These are phyloP conservation scores for Chiua sp. DNA, from an alignment of 1,284 basidiomycete genomes.

Conservation along the genomic window DNA sequence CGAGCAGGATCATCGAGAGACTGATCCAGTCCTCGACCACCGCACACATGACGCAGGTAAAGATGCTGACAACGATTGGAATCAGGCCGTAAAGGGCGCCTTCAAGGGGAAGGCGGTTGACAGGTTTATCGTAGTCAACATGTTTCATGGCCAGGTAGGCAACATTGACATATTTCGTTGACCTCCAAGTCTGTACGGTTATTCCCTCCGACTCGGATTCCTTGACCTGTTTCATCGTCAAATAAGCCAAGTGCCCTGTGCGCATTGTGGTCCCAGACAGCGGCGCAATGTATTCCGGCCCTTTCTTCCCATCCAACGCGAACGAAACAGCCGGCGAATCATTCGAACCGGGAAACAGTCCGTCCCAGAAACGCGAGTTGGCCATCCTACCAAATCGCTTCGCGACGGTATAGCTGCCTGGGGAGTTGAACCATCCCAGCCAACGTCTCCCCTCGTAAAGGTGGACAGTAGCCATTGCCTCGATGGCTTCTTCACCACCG, in stretches of 20 bases:
- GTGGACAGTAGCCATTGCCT: slow-evolving; percentile 36
- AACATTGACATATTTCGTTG: slow-evolving; percentile 12
- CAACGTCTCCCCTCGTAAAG: slow-evolving; percentile 31
- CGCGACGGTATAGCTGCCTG: slow-evolving; percentile 35
- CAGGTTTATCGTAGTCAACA: slow-evolving; percentile 1
- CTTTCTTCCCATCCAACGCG: slow-evolving; percentile 33
- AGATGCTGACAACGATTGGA: slow-evolving; percentile 28
- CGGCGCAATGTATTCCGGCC: slow-evolving; percentile 29
- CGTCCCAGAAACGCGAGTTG: slow-evolving; percentile 33
- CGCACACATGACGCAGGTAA: slow-evolving; percentile 26
- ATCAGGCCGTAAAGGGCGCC: slow-evolving; percentile 25
- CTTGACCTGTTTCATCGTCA: slow-evolving; percentile 23
- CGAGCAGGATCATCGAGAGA: slow-evolving; percentile 36
- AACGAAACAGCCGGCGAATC: slow-evolving; percentile 26
- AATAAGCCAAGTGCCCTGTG: slow-evolving; percentile 28
- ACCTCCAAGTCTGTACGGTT: slow-evolving; percentile 15
- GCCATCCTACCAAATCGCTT: slow-evolving; percentile 36
- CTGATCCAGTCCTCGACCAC: slow-evolving; percentile 29
- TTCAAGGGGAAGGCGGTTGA: slow-evolving; percentile 2
- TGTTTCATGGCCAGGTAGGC: slow-evolving; percentile 25
- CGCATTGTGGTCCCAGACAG: slow-evolving; percentile 31
- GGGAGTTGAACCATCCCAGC: slow-evolving; percentile 42
- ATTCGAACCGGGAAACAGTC: slow-evolving; percentile 34
- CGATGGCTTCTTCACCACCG: slow-evolving; percentile 38
- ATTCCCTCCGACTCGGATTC: background rate